phyloP scores from a whole-genome alignment of 768 basidiomycete species.

The Megacollybia marginata region DNA sequence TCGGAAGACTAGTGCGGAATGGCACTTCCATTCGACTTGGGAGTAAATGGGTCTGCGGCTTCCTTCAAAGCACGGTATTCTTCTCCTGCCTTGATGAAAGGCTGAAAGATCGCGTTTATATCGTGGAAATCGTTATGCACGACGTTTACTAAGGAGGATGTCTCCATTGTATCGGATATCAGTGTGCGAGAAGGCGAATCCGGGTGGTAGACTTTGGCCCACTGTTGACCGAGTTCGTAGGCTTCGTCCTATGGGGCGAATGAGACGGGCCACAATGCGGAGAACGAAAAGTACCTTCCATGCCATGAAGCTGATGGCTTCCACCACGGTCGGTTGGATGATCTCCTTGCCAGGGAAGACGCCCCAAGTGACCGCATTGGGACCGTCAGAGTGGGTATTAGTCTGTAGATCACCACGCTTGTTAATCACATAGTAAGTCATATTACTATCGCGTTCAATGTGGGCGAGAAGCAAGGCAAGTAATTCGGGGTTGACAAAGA shows the following conservation, averaged over 20 bases:
- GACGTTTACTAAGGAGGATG: constrained; percentile 83
- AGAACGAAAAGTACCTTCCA: constrained; percentile 65
- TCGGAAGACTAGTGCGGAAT: constrained; percentile 12
- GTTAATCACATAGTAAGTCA: constrained; percentile 98
- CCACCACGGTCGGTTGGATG: constrained; percentile 92
- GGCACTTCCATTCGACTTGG: not conserved
- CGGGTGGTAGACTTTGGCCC: constrained; percentile 82
- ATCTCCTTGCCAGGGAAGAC: constrained; percentile 98
- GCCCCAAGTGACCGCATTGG: constrained; percentile 99
- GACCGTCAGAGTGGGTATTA: constrained; percentile 91
- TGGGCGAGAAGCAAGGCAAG: constrained; percentile 66
- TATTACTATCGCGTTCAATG: constrained; percentile 80
- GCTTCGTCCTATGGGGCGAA: constrained; percentile 72
- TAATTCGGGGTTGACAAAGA: constrained; percentile 78
- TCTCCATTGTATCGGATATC: constrained; percentile 74
- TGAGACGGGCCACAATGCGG: constrained; percentile 1
- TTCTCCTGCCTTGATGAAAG: constrained; percentile 73
- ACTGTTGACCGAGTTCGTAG: constrained; percentile 85
- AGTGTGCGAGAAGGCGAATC: constrained; percentile 69
- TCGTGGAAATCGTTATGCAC: constrained; percentile 95
- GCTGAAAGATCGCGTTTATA: constrained; percentile 75
- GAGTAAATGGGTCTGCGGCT: constrained; percentile 8
- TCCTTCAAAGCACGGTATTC: constrained; percentile 40
- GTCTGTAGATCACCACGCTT: constrained; percentile 90
- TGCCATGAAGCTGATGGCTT: constrained; percentile 96